A percentile compares a stretch with the other conserved stretches of the same genome.
Conservation (phyloP, 139 green algal genomes). For the Pycnococcus provasolii region DNA sequence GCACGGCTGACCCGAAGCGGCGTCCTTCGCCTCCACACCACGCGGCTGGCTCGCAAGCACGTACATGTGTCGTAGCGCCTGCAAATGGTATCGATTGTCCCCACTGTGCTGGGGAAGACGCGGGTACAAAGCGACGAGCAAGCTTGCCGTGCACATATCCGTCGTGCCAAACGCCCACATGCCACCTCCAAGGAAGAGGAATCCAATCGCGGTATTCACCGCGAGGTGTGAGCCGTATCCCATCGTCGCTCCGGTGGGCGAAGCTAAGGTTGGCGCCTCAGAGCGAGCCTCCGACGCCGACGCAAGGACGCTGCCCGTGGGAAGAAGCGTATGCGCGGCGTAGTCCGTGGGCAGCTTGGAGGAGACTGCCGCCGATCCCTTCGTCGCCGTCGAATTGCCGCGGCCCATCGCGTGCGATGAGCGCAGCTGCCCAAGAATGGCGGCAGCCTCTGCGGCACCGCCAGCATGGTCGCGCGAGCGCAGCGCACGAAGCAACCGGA, state of each 20-base stretch:
- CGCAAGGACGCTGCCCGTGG: neutral
- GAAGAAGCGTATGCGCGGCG: too few species aligned
- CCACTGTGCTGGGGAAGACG: constrained; percentile 50
- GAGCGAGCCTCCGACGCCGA: too few species aligned
- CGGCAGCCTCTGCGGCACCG: constrained; percentile 9
- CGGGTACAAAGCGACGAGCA: constrained; percentile 82
- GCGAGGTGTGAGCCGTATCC: constrained; percentile 76
- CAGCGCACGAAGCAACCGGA: constrained; percentile 67
- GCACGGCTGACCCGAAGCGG: constrained; percentile 53
- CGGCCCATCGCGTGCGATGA: neutral
- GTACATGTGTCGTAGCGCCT: constrained; percentile 86
- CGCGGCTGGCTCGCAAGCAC: constrained; percentile 68
- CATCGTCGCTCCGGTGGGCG: constrained; percentile 25
- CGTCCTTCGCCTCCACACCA: constrained; percentile 67
- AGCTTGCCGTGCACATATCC: constrained; percentile 58
- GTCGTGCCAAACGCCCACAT: constrained; percentile 57
- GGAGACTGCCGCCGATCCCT: neutral
- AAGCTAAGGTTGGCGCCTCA: too few species aligned
- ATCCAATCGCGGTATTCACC: constrained; percentile 66
- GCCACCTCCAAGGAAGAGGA: constrained; percentile 82
- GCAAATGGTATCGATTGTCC: constrained; percentile 82
- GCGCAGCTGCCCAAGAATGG: neutral
- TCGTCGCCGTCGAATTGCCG: neutral
- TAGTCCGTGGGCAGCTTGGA: too few species aligned
- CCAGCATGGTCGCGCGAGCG: constrained; percentile 7